These are phyloP conservation scores for Schwanniomyces yamadae DNA, from an alignment of 805 yeast species.

Conservation along the genomic window DNA sequence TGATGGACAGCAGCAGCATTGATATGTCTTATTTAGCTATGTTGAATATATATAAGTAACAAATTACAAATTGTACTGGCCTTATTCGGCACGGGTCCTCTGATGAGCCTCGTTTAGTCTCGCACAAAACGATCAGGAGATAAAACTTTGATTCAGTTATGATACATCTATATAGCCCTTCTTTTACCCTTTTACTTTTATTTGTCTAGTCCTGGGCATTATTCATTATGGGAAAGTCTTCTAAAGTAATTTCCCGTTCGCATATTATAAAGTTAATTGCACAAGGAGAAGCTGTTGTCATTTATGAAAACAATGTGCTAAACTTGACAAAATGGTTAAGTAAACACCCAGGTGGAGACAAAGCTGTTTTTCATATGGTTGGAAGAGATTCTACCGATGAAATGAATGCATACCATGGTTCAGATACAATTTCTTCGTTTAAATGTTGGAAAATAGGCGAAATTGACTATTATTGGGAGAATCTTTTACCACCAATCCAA, in stretches of 20 bases:
- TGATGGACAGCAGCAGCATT: slow-evolving; percentile 54
- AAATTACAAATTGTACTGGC: too few species aligned
- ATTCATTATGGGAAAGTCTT: not conserved
- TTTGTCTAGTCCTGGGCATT: too few species aligned
- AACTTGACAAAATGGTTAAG: slow-evolving; percentile 69
- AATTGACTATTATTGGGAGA: slow-evolving; percentile 65
- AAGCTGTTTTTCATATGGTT: slow-evolving; percentile 77
- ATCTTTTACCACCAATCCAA: slow-evolving; percentile 84
- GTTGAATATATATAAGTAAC: not conserved
- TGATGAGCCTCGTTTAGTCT: too few species aligned
- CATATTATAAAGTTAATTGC: slow-evolving; percentile 60
- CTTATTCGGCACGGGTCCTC: too few species aligned
- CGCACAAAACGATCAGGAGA: too few species aligned
- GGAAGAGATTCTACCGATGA: slow-evolving; percentile 92
- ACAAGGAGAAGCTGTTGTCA: slow-evolving; percentile 67
- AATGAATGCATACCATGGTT: slow-evolving; percentile 78
- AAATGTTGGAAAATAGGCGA: slow-evolving; percentile 62
- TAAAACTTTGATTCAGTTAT: too few species aligned
- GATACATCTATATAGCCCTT: too few species aligned
- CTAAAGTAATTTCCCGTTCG: slow-evolving; percentile 18
- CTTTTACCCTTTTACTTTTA: too few species aligned
- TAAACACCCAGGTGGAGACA: slow-evolving; percentile 87
- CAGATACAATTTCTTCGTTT: slow-evolving; percentile 53
- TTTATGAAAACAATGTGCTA: slow-evolving; percentile 59
- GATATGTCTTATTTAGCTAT: not conserved